phyloP scores from a whole-genome alignment of 1,284 basidiomycete genomes.

The Volvariella volvacea region DNA sequence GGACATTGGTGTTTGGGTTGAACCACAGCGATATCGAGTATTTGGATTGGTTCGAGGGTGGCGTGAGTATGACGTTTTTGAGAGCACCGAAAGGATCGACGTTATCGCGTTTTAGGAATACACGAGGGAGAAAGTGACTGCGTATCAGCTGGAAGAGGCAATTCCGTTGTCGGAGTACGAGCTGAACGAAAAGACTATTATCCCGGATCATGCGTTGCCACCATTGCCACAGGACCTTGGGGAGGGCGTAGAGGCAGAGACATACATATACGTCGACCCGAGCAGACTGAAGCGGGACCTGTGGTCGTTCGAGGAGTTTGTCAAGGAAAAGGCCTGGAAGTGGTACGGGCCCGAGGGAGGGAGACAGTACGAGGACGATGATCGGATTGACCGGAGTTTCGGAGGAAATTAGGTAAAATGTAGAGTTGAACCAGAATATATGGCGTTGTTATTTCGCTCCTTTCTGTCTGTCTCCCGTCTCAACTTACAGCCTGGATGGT shows the following conservation, averaged over 20 bases:
- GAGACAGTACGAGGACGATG: neutral
- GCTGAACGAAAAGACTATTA: slow-evolving; percentile 22
- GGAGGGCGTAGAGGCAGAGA: slow-evolving; percentile 41
- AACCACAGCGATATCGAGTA: slow-evolving; percentile 48
- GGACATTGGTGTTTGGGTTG: slow-evolving; percentile 65
- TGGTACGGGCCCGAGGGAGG: slow-evolving; percentile 50
- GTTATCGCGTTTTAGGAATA: slow-evolving; percentile 55
- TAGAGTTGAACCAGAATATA: too few relatives aligned
- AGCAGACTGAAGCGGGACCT: slow-evolving; percentile 46
- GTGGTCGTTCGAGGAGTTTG: slow-evolving; percentile 77
- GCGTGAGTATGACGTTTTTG: slow-evolving; percentile 39
- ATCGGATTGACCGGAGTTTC: neutral
- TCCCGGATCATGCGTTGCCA: slow-evolving; percentile 29
- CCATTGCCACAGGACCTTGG: slow-evolving; percentile 33
- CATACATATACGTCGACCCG: slow-evolving; percentile 63
- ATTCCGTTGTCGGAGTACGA: slow-evolving; percentile 24
- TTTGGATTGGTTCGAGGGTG: slow-evolving; percentile 75
- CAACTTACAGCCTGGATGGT: too few relatives aligned
- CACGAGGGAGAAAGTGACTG: slow-evolving; percentile 42
- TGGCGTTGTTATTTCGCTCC: too few relatives aligned
- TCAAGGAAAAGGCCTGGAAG: slow-evolving; percentile 61
- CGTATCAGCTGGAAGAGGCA: slow-evolving; percentile 46
- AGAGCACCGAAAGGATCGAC: neutral
- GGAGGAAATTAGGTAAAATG: slow-evolving; percentile 10
- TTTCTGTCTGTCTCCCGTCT: too few relatives aligned